A percentile compares a stretch with the other conserved stretches of the same genome.
Conservation (phyloP, 352 stramenopile genomes). For the Stramenopiles sp. region DNA sequence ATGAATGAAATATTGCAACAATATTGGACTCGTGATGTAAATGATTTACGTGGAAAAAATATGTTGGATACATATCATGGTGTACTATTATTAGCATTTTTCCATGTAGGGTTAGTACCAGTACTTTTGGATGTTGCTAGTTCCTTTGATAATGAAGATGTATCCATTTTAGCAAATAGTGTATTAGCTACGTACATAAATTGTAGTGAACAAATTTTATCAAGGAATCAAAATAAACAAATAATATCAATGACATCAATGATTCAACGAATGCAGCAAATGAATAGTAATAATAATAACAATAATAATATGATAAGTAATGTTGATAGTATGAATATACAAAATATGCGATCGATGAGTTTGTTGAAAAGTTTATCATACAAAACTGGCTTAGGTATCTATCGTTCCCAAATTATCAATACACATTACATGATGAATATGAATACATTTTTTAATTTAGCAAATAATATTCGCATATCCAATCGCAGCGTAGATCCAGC, state of each 20-base stretch:
- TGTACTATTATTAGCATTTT: neutral
- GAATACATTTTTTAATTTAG: neutral
- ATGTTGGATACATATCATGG: neutral
- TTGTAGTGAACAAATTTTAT: neutral
- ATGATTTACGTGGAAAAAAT: neutral
- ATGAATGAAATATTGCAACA: too few species aligned
- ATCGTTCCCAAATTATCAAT: neutral
- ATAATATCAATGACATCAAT: neutral
- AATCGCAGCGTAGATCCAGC: neutral
- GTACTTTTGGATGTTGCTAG: neutral
- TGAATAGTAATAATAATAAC: neutral
- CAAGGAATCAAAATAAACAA: neutral
- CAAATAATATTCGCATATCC: neutral
- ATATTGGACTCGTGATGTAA: too few species aligned
- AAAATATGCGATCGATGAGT: neutral
- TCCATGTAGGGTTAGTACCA: neutral
- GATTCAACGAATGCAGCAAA: neutral
- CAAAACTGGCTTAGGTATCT: neutral
- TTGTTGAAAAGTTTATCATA: neutral
- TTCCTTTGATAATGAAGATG: neutral
- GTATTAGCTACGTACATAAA: neutral
- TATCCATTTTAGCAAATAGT: neutral
- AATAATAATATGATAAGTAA: too few species aligned
- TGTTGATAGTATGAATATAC: too few species aligned
- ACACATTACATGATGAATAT: neutral